Base-by-base conservation (phyloP, 2,329 filamentous ascomycete species). In the Penicillium frequentans region DNA sequence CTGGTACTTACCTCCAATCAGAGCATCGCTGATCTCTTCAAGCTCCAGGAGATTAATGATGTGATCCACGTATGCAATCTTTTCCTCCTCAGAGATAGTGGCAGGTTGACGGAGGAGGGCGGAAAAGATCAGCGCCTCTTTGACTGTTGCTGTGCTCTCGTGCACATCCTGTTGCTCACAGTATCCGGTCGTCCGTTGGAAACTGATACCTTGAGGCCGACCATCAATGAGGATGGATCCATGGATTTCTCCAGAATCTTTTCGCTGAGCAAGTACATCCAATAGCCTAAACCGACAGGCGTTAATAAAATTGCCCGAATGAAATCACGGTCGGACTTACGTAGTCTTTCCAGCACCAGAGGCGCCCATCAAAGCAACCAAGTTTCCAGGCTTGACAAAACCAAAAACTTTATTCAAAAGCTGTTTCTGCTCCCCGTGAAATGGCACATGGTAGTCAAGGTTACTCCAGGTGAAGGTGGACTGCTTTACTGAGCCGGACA, bases 281-380 rank as follows among this genome's bases (percentile, higher is more conserved):
- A 79, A 62, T 7, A 79, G 81, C 0, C 70, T 72, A 50, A 5
- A 26, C 2, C 5, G 10, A 23, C 14, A 45, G 37, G 27, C n/a
- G 16, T 56, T 35, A 51, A 11, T 10, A 29, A 29, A 33, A 5
- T 23, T 23, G 16, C 3, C 21, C 13, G 2, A 10, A 37, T 24
- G 3, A 24, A n/a, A 44, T 2, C 16, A n/a, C 1, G 2, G 7
- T 9, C 24, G 19, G 4, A 64, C 68, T 50, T 56, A 70, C 44
- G 77, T 79, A 14, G 77, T 79, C 55, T 79, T 79, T 39, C 77
- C 77, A 0, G 92, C 92, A 52, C 92, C 91, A 6, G 89, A 91
- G 3, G 90, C 89, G 46, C 90, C 90, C 90, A 93, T 93, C 1
- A 93, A 78, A 1, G 90, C 89, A 0, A 89, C 91, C 16, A 93